Base-by-base conservation (phyloP, 1,284 basidiomycete species). In the Phlebopus sp. region DNA sequence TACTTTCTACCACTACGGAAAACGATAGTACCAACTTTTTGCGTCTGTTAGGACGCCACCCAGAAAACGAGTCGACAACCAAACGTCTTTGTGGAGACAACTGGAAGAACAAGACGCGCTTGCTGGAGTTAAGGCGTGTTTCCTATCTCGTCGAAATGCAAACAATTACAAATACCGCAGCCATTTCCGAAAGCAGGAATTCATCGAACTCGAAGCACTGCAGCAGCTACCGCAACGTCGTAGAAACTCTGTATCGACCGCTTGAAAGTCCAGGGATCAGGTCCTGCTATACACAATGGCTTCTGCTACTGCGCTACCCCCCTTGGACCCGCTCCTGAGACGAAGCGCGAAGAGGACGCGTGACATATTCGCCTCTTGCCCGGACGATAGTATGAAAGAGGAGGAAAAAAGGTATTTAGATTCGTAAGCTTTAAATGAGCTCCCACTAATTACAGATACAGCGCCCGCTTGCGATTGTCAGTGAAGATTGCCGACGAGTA, bases 401-500 rank as follows among this genome's bases (percentile, higher is more conserved):
- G 86, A 90, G 32, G 85, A 87, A 57, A 78, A 76, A 50, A 87
- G 83, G 87, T 82, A 32, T 43, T 74, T 61, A 15, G 8, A 6
- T 2, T 3, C n/a, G 18, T 25, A 13, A 8, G 4, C 1, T 2
- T 4, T 13, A n/a, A 0, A 15, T 2, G 47, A 58, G 36, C 54
- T 44, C 1, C 17, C 14, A 9, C 23, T 0, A 23, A 37, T 10
- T n/a, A 31, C 18, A 36, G 10, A 50, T 31, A 36, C 36, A 90
- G 88, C 60, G 72, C 81, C 11, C 77, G 85, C 38, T 64, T 89
- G 41, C 78, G 82, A 29, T 62, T 90, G 36, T 73, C 86, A 6
- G 78, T 87, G 61, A 82, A 97, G 81, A 83, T 90, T 69, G 67
- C 82, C 60, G 75, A 86, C 70, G 96, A 98, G 69, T 99, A 96